These are phyloP conservation scores for Chlamydomonas sp. DNA, from an alignment of 139 green algal species.

Conservation along the genomic window DNA sequence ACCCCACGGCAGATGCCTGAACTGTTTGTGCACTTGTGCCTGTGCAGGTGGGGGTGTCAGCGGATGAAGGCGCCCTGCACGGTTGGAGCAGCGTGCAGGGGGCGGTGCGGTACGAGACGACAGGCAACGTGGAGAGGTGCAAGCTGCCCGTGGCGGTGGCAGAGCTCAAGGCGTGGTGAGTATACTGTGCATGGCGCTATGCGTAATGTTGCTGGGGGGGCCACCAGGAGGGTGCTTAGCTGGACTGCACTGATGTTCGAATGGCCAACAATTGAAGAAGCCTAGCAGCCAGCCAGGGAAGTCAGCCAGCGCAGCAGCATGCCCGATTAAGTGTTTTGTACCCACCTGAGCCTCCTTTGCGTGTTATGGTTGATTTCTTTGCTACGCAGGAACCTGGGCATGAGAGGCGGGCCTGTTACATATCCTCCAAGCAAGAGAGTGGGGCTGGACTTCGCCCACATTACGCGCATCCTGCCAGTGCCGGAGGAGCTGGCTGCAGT, in stretches of 20 bases:
- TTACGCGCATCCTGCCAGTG: not conserved
- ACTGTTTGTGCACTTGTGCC: too few species aligned
- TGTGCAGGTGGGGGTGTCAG: not conserved
- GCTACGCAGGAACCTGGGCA: not conserved
- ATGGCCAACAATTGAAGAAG: too few species aligned
- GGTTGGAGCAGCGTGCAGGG: not conserved
- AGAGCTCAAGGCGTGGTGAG: not conserved
- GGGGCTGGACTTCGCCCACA: not conserved
- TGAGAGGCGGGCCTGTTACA: not conserved
- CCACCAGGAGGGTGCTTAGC: not conserved
- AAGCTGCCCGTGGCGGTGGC: not conserved
- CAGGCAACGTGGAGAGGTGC: not conserved
- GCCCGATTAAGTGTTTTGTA: not conserved
- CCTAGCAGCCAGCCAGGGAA: too few species aligned
- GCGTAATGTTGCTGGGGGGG: not conserved
- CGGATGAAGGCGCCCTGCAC: not conserved
- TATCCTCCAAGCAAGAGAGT: not conserved
- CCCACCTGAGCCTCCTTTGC: not conserved
- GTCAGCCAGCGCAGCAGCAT: not conserved
- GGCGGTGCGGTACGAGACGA: not conserved
- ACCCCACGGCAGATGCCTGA: too few species aligned
- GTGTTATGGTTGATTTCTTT: not conserved
- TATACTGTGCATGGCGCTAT: not conserved
- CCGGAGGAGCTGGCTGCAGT: not conserved
- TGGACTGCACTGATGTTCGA: not conserved